Conservation (phyloP, 805 yeast species). For the Metschnikowia proteae region DNA sequence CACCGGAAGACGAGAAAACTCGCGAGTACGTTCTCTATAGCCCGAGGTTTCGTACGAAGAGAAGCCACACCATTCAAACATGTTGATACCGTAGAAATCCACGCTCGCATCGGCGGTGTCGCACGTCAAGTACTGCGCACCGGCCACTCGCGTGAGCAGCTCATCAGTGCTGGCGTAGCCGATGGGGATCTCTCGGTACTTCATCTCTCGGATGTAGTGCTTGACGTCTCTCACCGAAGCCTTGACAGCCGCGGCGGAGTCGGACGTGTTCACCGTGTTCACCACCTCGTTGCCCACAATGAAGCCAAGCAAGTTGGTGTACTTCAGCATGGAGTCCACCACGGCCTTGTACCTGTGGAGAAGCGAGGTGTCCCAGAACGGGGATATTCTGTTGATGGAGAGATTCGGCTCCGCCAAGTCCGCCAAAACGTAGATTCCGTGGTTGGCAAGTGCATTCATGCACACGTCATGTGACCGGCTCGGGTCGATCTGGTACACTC, state of each 20-base stretch:
- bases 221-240: slow-evolving; percentile 36
- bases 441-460: slow-evolving; percentile 27
- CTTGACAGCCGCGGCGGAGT: slow-evolving; percentile 33
- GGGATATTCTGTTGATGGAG: slow-evolving; percentile 31
- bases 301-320: slow-evolving; percentile 36
- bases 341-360: slow-evolving; percentile 30
- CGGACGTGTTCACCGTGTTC: slow-evolving; percentile 23
- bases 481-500: slow-evolving; percentile 88
- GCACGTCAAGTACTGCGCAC: slow-evolving; percentile 33
- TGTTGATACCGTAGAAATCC: slow-evolving; percentile 36
- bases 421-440: slow-evolving; percentile 35
- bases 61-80: slow-evolving; percentile 43
- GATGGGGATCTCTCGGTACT: slow-evolving; percentile 35
- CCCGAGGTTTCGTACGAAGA: slow-evolving; percentile 36
- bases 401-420: slow-evolving; percentile 35
- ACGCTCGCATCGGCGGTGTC: slow-evolving; percentile 12
- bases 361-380: slow-evolving; percentile 34
- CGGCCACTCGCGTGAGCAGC: slow-evolving; percentile 24
- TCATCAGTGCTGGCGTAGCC: slow-evolving; percentile 42
- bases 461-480: slow-evolving; percentile 34
- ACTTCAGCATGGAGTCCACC: slow-evolving; percentile 30
- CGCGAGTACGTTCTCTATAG: slow-evolving; percentile 32
- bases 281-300: slow-evolving; percentile 42
- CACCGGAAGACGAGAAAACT: slow-evolving; percentile 27
- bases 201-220: slow-evolving; percentile 23